These are phyloP conservation scores for Parastagonospora nodorum DNA, from an alignment of 2,329 filamentous ascomycete species.

Conservation along the genomic window DNA sequence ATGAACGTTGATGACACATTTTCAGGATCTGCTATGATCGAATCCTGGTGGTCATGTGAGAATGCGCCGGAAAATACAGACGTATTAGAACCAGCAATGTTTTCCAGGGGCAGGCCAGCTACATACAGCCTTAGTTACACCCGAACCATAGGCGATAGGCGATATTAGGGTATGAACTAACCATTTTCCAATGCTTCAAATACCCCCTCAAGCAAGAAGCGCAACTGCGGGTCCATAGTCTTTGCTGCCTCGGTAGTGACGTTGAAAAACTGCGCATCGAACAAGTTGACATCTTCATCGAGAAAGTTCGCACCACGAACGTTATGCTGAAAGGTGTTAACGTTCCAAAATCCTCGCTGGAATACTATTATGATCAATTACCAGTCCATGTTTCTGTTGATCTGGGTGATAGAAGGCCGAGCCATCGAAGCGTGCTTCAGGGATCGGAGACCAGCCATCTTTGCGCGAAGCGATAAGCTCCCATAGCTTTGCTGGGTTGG, in stretches of 20 bases:
- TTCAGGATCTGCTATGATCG: conserved; percentile 6
- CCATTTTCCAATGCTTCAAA: conserved; percentile 23
- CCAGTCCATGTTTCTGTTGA: no score
- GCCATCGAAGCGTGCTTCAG: conserved; percentile 37
- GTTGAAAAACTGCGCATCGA: conserved; percentile 28
- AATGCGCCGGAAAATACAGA: conserved; percentile 8
- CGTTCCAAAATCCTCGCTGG: no score
- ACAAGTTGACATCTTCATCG: no score
- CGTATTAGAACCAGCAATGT: conserved; percentile 9
- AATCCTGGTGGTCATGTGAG: not conserved
- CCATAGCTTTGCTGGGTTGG: conserved; percentile 38
- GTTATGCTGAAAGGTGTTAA: no score
- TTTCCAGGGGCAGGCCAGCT: conserved; percentile 2
- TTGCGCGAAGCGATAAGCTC: conserved; percentile 35
- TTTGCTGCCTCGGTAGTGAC: conserved; percentile 13
- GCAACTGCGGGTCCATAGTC: conserved; percentile 30
- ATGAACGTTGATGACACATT: conserved; percentile 12
- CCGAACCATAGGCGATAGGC: no score
- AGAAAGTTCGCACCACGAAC: not conserved
- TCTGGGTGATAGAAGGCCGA: no score
- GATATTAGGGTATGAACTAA: no score
- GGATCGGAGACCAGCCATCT: conserved; percentile 19
- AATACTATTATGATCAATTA: no score
- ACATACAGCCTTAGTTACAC: no score
- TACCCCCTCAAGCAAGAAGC: conserved; percentile 20